Base-by-base conservation (phyloP, 2,329 filamentous ascomycete genomes). In the Beauveria brongniartii region DNA sequence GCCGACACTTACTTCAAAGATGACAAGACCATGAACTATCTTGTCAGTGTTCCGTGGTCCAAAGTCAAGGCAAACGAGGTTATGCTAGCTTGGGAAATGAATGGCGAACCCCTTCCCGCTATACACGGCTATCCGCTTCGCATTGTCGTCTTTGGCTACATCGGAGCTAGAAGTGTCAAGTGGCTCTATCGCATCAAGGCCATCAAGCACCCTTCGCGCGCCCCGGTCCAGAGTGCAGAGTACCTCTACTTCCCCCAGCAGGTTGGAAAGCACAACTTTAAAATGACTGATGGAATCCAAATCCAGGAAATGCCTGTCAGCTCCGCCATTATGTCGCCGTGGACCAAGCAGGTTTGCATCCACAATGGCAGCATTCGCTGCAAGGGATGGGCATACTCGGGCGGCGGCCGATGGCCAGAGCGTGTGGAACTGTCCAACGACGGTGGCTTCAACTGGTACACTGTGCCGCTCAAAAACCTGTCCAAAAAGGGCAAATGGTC, bases 1-100 rank as follows among this genome's bases (percentile, higher is more conserved):
- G 86, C 84, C 1, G 88, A 91, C 61, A 88, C 86, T 0, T 90
- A 91, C 67, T 87, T 90, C 76, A 90, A 90, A 70, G 82, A 85
- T 55, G 78, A 80, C 18, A 73, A 87, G 50, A 78, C 81, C 0
- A 82, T 82, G 73, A 90, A 90, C 70, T 91, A 90, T 66, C 76
- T 82, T 22, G 85, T 89, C 53, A 83, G 79, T 16, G 84, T 90
- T 0, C 87, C 88, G 0, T 86, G 80, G 75, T 79, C 80, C 7
- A 90, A 90, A 70, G 86, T 89, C 52, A 86, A 85, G 65, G 73
- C 78, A 9, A 81, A 87, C 64, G 84, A 90, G 67, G 87, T 90
- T 0, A 75, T 90, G 55, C 76, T 90, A 0, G 83, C 82, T 0
- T 90, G 85, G 85, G 83, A 88, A 67, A 90, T 90, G 87, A 90